Percentiles rank a stretch among this genome's conserved stretches.
Evolutionary conservation across 129 eudicot genomes (phyloP).

Genomic region (Rutidosis leptorrhynchoides): DNA sequence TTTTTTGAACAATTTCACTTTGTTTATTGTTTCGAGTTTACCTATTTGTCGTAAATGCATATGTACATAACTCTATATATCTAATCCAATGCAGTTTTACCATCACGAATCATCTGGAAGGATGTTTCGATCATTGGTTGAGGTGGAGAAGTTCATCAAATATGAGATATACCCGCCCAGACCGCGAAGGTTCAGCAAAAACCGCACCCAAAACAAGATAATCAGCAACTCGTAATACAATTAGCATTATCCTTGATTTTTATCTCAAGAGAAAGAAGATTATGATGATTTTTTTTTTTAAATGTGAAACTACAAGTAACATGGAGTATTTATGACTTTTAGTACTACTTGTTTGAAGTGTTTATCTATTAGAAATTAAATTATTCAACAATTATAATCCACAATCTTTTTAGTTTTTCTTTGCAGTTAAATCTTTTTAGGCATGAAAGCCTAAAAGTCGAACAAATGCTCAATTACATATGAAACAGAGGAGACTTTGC

Average conservation of each 20-base stretch:
- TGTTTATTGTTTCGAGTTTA: not conserved
- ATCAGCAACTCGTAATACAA: not conserved
- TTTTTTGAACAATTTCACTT: not conserved
- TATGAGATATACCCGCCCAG: constrained; percentile 39
- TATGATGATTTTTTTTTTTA: not conserved
- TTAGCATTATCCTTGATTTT: not conserved
- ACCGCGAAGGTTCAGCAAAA: constrained; percentile 24
- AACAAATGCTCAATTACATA: no score
- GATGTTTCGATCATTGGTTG: constrained; percentile 40
- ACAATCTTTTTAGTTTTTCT: not conserved
- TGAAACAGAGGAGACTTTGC: no score
- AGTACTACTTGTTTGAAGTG: not conserved
- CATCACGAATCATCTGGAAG: constrained; percentile 36
- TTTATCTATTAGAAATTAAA: not conserved
- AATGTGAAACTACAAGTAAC: not conserved
- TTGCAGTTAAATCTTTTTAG: no score
- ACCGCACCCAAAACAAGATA: constrained; percentile 11
- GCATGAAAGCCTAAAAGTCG: no score
- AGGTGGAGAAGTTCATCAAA: constrained; percentile 40
- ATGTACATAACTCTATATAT: not conserved
- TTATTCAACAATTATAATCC: not conserved
- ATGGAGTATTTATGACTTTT: not conserved
- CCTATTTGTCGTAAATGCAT: not conserved
- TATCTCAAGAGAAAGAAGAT: not conserved
- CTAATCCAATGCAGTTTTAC: constrained; percentile 29